Evolutionary conservation across 345 rosid species (phyloP).

Genomic region (Adansonia digitata): DNA sequence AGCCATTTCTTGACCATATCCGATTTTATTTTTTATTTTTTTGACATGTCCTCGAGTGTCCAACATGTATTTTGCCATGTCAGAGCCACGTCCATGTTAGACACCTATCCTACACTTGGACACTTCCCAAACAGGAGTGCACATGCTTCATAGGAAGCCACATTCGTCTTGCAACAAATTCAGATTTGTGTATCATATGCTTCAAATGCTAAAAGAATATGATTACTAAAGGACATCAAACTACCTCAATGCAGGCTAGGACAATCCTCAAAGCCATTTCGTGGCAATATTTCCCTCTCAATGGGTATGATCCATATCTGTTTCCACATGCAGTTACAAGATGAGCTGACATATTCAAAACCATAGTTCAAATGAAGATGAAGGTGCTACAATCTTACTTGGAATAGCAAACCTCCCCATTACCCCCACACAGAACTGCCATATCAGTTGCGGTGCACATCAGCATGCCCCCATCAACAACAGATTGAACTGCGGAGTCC

Average conservation of each 20-base stretch:
- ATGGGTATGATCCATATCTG: constrained; percentile 93
- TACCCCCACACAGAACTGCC: constrained; percentile 99
- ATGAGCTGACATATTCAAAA: constrained; percentile 15
- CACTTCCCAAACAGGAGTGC: too few species aligned
- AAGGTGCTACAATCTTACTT: constrained; percentile 59
- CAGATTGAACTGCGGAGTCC: constrained; percentile 95
- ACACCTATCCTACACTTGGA: too few species aligned
- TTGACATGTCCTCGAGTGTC: too few species aligned
- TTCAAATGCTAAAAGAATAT: background rate
- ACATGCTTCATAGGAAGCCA: too few species aligned
- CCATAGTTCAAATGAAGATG: constrained; percentile 11
- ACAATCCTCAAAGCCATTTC: constrained; percentile 99
- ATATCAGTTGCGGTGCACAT: constrained; percentile 99
- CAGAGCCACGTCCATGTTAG: too few species aligned
- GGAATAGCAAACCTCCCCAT: constrained; percentile 99
- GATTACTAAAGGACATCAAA: background rate
- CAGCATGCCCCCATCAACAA: constrained; percentile 89
- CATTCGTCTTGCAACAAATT: background rate
- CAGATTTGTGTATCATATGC: background rate
- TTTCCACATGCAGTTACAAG: constrained; percentile 21
- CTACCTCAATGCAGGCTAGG: constrained; percentile 93
- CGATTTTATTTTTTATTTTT: too few species aligned
- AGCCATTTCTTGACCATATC: too few species aligned
- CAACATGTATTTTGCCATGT: too few species aligned
- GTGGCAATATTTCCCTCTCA: constrained; percentile 94